Evolutionary conservation across 2,329 filamentous ascomycete genomes (phyloP).

Genomic region (Cordyceps farinosa): DNA sequence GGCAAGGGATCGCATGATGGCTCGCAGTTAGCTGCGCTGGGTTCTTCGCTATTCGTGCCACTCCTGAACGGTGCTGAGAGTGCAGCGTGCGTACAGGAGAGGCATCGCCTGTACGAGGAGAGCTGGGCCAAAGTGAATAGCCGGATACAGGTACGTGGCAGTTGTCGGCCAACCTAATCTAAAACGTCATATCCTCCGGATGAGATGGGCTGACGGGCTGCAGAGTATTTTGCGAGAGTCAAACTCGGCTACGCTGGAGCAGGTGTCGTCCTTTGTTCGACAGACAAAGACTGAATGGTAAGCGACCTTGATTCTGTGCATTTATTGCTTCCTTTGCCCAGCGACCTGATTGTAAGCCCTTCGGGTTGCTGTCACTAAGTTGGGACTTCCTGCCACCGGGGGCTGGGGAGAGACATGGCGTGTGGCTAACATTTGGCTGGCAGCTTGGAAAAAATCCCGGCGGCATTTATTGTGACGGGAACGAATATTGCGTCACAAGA

Average conservation of each 20-base stretch:
- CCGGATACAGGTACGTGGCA: conserved; percentile 50
- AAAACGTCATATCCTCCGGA: background rate
- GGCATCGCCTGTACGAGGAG: conserved; percentile 57
- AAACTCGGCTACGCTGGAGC: conserved; percentile 57
- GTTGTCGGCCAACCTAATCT: background rate
- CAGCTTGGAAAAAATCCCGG: conserved; percentile 53
- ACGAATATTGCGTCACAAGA: conserved; percentile 75
- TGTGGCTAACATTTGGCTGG: conserved; percentile 20
- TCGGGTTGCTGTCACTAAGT: too few relatives aligned
- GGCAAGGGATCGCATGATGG: conserved; percentile 20
- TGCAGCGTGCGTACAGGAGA: conserved; percentile 44
- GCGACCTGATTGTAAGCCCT: too few relatives aligned
- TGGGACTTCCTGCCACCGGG: background rate
- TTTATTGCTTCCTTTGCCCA: background rate
- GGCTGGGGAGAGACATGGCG: conserved; percentile 6
- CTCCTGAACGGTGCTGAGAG: conserved; percentile 55
- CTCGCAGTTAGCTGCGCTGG: background rate
- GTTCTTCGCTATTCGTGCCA: conserved; percentile 42
- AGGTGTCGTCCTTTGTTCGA: conserved; percentile 55
- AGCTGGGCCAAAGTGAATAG: conserved; percentile 63
- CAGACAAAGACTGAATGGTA: conserved; percentile 34
- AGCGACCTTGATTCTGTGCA: conserved; percentile 13
- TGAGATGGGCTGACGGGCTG: conserved; percentile 1
- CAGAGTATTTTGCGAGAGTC: conserved; percentile 56
- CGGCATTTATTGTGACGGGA: conserved; percentile 71